Evolutionary conservation across 192 early-diverging fungal species (phyloP).

Genomic region (Entomortierella chlamydospora): DNA sequence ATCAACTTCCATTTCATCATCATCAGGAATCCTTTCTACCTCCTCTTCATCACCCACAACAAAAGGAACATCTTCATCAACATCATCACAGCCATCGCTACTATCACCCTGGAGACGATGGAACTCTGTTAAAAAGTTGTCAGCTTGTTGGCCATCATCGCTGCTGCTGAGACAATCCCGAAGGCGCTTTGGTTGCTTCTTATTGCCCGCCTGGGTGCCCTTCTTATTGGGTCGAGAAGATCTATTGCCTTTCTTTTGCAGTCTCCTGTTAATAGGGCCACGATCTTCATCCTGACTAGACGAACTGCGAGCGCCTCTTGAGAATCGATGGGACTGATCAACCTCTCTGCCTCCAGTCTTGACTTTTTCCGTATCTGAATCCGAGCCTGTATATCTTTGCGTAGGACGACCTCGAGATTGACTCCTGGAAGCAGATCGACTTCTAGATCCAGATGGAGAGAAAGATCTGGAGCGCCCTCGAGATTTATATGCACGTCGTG

Average conservation of each 20-base stretch:
- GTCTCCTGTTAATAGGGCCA: slow-evolving; percentile 12
- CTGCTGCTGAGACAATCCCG: slow-evolving; percentile 64
- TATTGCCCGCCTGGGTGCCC: slow-evolving; percentile 12
- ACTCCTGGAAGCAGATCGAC: slow-evolving; percentile 19
- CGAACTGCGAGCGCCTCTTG: slow-evolving; percentile 19
- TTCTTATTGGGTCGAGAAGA: slow-evolving; percentile 11
- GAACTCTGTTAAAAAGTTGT: slow-evolving; percentile 62
- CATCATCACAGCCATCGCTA: slow-evolving; percentile 31
- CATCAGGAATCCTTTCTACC: slow-evolving; percentile 32
- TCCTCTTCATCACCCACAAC: slow-evolving; percentile 50
- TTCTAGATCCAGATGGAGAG: slow-evolving; percentile 19
- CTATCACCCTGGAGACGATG: slow-evolving; percentile 46
- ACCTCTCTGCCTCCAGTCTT: slow-evolving; percentile 9
- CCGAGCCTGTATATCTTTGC: slow-evolving; percentile 19
- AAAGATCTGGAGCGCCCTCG: slow-evolving; percentile 18
- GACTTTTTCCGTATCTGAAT: slow-evolving; percentile 14
- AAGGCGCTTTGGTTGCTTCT: slow-evolving; percentile 52
- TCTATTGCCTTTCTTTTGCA: slow-evolving; percentile 20
- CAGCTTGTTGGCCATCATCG: slow-evolving; percentile 54
- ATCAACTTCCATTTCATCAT: slow-evolving; percentile 25
- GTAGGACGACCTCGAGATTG: slow-evolving; percentile 27
- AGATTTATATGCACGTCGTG: slow-evolving; percentile 3
- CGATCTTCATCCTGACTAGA: slow-evolving; percentile 49
- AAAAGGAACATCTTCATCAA: slow-evolving; percentile 35
- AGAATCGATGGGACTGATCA: not conserved